Conservation (phyloP, 805 yeast genomes). For the Grigorovia jiainica region DNA sequence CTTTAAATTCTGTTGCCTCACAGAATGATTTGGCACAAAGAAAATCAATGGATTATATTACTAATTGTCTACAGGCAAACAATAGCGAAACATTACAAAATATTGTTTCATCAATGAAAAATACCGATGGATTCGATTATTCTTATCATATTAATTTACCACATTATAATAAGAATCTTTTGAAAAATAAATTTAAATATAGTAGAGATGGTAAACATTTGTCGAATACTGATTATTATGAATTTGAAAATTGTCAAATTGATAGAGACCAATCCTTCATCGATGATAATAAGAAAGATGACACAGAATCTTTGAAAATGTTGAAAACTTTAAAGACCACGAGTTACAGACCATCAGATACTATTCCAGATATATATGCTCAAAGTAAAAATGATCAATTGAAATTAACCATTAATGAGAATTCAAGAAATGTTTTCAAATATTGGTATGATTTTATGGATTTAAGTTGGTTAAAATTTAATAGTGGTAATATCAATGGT, state of each 20-base stretch:
- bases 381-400: slow-evolving; percentile 9
- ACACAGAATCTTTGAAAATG: neutral
- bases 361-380: slow-evolving; percentile 16
- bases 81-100: slow-evolving; percentile 17
- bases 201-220: slow-evolving; percentile 1
- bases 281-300: neutral
- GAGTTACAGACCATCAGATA: slow-evolving; percentile 21
- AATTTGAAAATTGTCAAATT: slow-evolving; percentile 16
- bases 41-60: slow-evolving; percentile 16
- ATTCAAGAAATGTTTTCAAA: slow-evolving; percentile 21
- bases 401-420: slow-evolving; percentile 18
- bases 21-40: slow-evolving; percentile 10
- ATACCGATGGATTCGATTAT: slow-evolving; percentile 8
- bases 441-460: slow-evolving; percentile 16
- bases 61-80: slow-evolving; percentile 9
- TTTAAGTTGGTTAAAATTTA: neutral
- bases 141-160: slow-evolving; percentile 16
- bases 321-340: slow-evolving; percentile 12
- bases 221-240: slow-evolving; percentile 7
- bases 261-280: slow-evolving; percentile 7
- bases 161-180: slow-evolving; percentile 1
- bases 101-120: slow-evolving; percentile 15
- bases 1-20: slow-evolving; percentile 16
- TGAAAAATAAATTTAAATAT: neutral
- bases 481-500: slow-evolving; percentile 21